Percentiles rank a stretch among this genome's conserved stretches.
These are phyloP conservation scores for Neofusicoccum laricinum DNA, from an alignment of 2,329 filamentous ascomycete genomes.

Conservation along the genomic window DNA sequence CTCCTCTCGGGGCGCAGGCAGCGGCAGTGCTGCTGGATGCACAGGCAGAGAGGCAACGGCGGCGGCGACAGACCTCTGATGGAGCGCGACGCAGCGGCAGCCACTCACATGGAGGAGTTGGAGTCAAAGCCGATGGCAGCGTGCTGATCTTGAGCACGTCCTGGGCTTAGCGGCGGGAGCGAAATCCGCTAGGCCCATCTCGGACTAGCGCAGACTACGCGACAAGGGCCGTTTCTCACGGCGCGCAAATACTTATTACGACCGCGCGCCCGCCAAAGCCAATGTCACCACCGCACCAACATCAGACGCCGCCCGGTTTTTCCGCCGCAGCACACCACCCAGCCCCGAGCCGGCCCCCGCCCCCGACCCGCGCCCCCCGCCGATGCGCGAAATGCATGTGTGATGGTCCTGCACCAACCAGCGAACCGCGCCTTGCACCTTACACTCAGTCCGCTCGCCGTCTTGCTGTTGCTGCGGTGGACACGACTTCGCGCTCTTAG, in stretches of 20 bases:
- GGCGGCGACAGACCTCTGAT: neutral
- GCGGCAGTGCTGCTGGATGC: neutral
- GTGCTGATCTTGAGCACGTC: slow-evolving; percentile 7
- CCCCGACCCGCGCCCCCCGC: slow-evolving; percentile 11
- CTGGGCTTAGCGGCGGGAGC: slow-evolving; percentile 3
- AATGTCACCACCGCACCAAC: slow-evolving; percentile 16
- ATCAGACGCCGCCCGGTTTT: slow-evolving; percentile 12
- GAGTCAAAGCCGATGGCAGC: slow-evolving; percentile 10
- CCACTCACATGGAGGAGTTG: slow-evolving; percentile 13
- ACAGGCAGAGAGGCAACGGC: neutral
- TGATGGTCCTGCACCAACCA: slow-evolving; percentile 9
- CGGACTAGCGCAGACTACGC: neutral
- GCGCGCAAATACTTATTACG: slow-evolving; percentile 13
- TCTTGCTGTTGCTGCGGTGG: slow-evolving; percentile 5
- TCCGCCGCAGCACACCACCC: slow-evolving; percentile 10
- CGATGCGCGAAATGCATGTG: slow-evolving; percentile 14
- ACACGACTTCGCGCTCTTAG: slow-evolving; percentile 13
- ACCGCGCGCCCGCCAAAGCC: slow-evolving; percentile 17
- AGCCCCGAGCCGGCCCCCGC: slow-evolving; percentile 8
- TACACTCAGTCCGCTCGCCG: neutral
- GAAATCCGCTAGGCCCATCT: neutral
- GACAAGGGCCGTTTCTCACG: slow-evolving; percentile 12
- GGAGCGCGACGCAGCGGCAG: neutral
- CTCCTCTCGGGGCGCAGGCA: neutral
- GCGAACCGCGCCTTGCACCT: neutral